A percentile compares a stretch with the other conserved stretches of the same genome.
Evolutionary conservation across 768 basidiomycete genomes (phyloP).

Genomic region (Tricholoma flavovirens): DNA sequence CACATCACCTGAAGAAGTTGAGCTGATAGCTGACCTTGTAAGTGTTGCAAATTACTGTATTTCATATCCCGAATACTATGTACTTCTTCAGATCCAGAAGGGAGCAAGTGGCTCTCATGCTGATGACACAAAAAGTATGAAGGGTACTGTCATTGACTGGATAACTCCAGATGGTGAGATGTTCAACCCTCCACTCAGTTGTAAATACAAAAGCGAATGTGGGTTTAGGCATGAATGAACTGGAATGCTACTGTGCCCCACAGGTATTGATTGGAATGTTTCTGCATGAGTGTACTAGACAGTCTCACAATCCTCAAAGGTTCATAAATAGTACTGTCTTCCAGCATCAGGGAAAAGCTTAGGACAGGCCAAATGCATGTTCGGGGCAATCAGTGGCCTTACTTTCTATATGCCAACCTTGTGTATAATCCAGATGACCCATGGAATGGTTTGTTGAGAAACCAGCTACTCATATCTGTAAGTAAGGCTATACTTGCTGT

Average conservation of each 20-base stretch:
- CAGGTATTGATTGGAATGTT: background rate
- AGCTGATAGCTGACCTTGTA: no score
- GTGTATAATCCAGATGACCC: no score
- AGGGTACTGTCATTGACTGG: no score
- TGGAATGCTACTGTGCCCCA: constrained; percentile 12
- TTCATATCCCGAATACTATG: background rate
- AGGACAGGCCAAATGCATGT: constrained; percentile 12
- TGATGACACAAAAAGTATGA: no score
- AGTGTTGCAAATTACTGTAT: background rate
- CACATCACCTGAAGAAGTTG: constrained; percentile 16
- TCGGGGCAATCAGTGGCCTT: constrained; percentile 20
- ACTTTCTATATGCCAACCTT: no score
- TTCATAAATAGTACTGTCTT: background rate
- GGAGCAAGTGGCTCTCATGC: no score
- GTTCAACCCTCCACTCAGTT: no score
- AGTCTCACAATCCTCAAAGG: background rate
- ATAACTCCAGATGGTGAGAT: no score
- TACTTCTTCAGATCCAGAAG: constrained; percentile 15
- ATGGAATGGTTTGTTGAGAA: background rate
- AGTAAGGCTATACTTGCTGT: no score
- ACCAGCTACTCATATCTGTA: no score
- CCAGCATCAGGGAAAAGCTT: constrained; percentile 5
- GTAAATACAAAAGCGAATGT: constrained; percentile 6
- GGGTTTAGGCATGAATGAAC: constrained; percentile 12
- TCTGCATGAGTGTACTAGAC: background rate